These are phyloP conservation scores for Baorangia bicolor DNA, from an alignment of 768 basidiomycete genomes.

Conservation along the genomic window DNA sequence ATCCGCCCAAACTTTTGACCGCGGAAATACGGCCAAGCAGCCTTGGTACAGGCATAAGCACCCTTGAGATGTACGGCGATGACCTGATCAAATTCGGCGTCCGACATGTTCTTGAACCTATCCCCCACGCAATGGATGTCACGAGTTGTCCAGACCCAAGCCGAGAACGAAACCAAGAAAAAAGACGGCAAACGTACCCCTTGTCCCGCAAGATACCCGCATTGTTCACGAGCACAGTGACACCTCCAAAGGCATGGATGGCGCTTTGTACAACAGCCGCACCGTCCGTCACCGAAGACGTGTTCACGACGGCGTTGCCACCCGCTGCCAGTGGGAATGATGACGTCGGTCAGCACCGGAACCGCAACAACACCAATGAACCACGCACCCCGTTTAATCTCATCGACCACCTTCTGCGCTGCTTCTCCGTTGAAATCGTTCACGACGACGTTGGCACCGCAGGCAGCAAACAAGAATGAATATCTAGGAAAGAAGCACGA, in stretches of 20 bases:
- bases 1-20: slow-evolving; percentile 94
- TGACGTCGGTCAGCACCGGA: not conserved
- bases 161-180: not conserved
- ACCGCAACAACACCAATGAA: not conserved
- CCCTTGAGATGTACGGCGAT: slow-evolving; percentile 92
- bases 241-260: slow-evolving; percentile 76
- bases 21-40: slow-evolving; percentile 94
- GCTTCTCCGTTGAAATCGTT: slow-evolving; percentile 90
- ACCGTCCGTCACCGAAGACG: slow-evolving; percentile 85
- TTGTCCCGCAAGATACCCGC: slow-evolving; percentile 87
- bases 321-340: slow-evolving; percentile 63
- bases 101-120: slow-evolving; percentile 97
- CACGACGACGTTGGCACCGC: slow-evolving; percentile 92
- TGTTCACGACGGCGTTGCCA: slow-evolving; percentile 85
- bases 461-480: slow-evolving; percentile 85
- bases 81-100: slow-evolving; percentile 90
- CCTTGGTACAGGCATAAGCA: slow-evolving; percentile 88
- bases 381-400: slow-evolving; percentile 72
- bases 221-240: slow-evolving; percentile 94
- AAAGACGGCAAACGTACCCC: slow-evolving; percentile 45
- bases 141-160: too few species aligned
- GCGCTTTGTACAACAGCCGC: slow-evolving; percentile 84
- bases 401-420: slow-evolving; percentile 89
- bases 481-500: slow-evolving; percentile 51
- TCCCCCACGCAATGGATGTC: not conserved